Evolutionary conservation across 2,329 filamentous ascomycete genomes (phyloP), one percentile per base, ranked within the genome.

Genomic region (Coniella vitis): DNA sequence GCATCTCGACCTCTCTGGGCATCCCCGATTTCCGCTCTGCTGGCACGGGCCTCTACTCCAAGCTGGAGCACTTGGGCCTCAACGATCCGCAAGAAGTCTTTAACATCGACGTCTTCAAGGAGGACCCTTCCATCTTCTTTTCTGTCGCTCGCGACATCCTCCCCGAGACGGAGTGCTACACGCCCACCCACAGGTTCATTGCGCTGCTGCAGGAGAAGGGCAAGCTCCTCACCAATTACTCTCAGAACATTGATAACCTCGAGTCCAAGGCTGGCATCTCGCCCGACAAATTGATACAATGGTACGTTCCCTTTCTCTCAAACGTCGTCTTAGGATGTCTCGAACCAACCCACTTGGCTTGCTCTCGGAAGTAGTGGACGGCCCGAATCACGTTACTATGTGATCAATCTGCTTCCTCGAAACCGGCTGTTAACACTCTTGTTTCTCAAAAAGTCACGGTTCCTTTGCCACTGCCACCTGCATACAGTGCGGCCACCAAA

Each of bases 11-110:
- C 1, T 95, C 89, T 45, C 81, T 98, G 17, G 93, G 93, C 53
- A 97, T 98, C 52, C 93, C 93, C 4, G 93, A 98, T 65, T 98
- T 98, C 63, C 84, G 93, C 56, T 96, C 90, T 45, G 93, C 93
- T 65, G 86, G 88, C 60, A 95, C 84, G 1, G 91, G 91, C 43
- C 84, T 97, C 48, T 97, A 97, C 69, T 84, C 89, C 39, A 85
- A 90, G 62, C 74, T 97, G 45, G 83, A 80, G 58, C 81, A 88
- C 60, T 77, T 93, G 52, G 90, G 89, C 7, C 70, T 84, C 53
- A 81, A 73, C 55, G 90, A 96, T 59, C 91, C 91, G 1, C 90
- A 97, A 63, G 90, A 97, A 62, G 90, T 97, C 21, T 98, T 98
- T 62, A 89, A 95, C 68, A 93, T 97, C 55, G 69, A 81, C 45